Percentiles rank a stretch among this genome's conserved stretches.
phyloP scores from a whole-genome alignment of 2,329 filamentous ascomycete species.

The Blumeria graminis region DNA sequence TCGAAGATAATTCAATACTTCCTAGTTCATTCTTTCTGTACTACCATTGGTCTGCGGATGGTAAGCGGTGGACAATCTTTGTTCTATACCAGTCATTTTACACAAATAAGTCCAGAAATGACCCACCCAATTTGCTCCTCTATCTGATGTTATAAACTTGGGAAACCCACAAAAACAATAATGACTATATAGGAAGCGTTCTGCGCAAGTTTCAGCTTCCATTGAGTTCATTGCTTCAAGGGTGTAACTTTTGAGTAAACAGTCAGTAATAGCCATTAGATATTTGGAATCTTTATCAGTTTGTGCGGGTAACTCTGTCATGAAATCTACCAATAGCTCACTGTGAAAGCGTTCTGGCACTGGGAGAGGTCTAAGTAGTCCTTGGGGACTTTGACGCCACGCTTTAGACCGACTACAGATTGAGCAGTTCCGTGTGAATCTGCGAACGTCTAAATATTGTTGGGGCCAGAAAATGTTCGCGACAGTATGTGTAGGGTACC shows the following conservation, averaged over 20 bases:
- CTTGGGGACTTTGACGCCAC: background rate
- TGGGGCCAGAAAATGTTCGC: background rate
- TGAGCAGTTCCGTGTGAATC: background rate
- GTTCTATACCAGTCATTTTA: background rate
- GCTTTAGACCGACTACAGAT: background rate
- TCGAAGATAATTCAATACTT: background rate
- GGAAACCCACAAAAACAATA: conserved; percentile 1
- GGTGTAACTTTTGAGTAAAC: background rate
- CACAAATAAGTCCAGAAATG: background rate
- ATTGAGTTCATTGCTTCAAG: background rate
- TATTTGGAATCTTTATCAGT: background rate
- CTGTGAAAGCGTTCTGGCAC: conserved; percentile 1
- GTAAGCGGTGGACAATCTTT: background rate
- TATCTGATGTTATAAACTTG: background rate
- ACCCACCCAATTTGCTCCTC: background rate
- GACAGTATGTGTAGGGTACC: background rate
- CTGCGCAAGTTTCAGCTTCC: background rate
- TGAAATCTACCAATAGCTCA: background rate
- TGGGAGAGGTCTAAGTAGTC: background rate
- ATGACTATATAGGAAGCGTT: background rate
- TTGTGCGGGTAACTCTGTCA: background rate
- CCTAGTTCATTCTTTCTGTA: background rate
- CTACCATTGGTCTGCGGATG: background rate
- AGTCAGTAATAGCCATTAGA: conserved; percentile 1
- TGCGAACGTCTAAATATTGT: conserved; percentile 1